Base-by-base conservation (phyloP, 805 yeast genomes). In the Candida coleopterorum region DNA sequence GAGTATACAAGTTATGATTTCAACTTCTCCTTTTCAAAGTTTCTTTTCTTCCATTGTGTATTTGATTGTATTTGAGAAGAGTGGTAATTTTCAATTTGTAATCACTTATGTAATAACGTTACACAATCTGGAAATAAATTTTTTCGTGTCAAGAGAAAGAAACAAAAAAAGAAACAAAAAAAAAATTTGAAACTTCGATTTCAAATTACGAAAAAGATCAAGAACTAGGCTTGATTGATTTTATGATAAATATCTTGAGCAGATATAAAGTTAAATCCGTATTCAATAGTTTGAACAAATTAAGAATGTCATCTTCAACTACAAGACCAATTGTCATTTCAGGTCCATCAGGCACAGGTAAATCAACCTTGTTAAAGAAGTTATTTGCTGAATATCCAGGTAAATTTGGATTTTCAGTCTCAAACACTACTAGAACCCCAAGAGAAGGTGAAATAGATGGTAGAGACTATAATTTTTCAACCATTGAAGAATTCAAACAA, bases 341-440 rank as follows among this genome's bases (percentile, higher is more conserved):
- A 28, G 99, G 98, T 48, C 99, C 99, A 38, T 86, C 96, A 35
- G 96, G 90, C 29, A 74, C 97, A 25, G 99, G 99, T 45, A 93
- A 93, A 64, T 87, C 97, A 47, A 93, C 99, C 9, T 71, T 93
- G 38, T 72, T 93, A 57, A 88, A 93, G 67, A 83, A 81, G 58
- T 71, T 93, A 46, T 85, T 93, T 55, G 88, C 84, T 32, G 97
- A 90, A 60, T 88, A 60, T 62, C 98, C 98, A 42, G 80, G 75
- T 49, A 76, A 70, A 43, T 93, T 93, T 64, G 98, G 97, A 3
- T 93, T 93, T 62, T 85, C 96, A 34, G 86, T 93, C 26, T 88
- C 97, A 27, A 79, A 86, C 64, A 87, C 98, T 38, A 93, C 99
- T 11, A 77, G 99, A 62, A 50, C 60, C 28, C 97, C 99, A 48